Evolutionary conservation across 306 rosid species (phyloP).

Genomic region (Trifolium fragiferum): DNA sequence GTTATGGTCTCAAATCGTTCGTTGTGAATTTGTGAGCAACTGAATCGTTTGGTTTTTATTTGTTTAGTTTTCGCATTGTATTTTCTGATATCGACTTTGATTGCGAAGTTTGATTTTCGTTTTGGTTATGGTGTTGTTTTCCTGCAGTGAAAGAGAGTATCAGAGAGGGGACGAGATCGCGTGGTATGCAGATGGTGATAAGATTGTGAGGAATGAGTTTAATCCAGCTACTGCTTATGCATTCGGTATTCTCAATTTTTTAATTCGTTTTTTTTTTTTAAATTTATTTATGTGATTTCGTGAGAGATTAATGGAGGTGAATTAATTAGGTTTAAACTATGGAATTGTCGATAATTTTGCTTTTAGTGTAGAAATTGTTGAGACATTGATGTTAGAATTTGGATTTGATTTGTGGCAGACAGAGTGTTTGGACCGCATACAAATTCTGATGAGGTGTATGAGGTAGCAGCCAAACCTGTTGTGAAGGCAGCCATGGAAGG

Average conservation of each 20-base stretch:
- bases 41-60: constrained; percentile 24
- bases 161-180: constrained; percentile 92
- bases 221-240: constrained; percentile 92
- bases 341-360: constrained; percentile 20
- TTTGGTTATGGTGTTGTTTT: constrained; percentile 39
- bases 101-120: constrained; percentile 32
- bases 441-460: constrained; percentile 80
- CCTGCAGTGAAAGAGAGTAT: constrained; percentile 90
- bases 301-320: constrained; percentile 7
- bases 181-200: constrained; percentile 97
- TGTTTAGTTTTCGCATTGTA: constrained; percentile 15
- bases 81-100: constrained; percentile 48
- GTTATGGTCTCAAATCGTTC: too few relatives aligned
- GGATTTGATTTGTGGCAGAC: constrained; percentile 68
- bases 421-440: constrained; percentile 90
- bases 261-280: too few relatives aligned
- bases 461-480: constrained; percentile 92
- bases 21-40: constrained; percentile 29
- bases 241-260: constrained; percentile 62
- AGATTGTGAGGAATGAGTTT: constrained; percentile 80
- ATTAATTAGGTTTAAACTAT: constrained; percentile 9
- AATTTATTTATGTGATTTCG: constrained; percentile 9
- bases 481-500: constrained; percentile 99
- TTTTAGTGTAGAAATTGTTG: constrained; percentile 25
- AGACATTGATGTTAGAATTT: constrained; percentile 38